Percentiles rank a stretch among this genome's conserved stretches.
Evolutionary conservation across 306 rosid genomes (phyloP).

Genomic region (Adenanthera pavonina): DNA sequence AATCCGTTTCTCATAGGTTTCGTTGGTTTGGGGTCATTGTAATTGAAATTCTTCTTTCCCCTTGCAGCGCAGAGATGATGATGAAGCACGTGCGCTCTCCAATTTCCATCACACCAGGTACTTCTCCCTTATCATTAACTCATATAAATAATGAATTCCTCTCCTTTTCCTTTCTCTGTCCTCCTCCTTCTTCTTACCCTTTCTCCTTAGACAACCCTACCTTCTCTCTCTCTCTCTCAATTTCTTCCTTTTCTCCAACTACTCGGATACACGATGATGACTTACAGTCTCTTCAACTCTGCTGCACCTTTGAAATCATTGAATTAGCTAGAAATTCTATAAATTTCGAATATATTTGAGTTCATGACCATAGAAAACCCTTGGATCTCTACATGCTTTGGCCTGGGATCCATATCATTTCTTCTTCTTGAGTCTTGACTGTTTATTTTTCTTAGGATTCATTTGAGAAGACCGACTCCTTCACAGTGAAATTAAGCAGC

Average conservation of each 20-base stretch:
- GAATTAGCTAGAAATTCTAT: background rate
- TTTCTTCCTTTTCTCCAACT: conserved; percentile 7
- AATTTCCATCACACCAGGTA: conserved; percentile 78
- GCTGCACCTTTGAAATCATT: background rate
- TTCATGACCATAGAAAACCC: background rate
- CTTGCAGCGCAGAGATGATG: conserved; percentile 58
- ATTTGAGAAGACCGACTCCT: background rate
- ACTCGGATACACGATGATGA: background rate
- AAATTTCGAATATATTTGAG: background rate
- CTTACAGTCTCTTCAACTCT: background rate
- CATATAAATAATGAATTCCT: conserved; percentile 36
- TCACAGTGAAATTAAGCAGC: conserved; percentile 4
- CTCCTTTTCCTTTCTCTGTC: conserved; percentile 36
- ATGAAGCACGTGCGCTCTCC: conserved; percentile 83
- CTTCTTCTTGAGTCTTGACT: conserved; percentile 12
- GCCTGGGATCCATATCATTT: conserved; percentile 26
- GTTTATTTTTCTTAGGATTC: conserved; percentile 42
- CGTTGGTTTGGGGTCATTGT: conserved; percentile 54
- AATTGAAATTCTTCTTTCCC: conserved; percentile 52
- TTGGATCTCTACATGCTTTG: background rate
- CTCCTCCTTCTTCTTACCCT: conserved; percentile 15
- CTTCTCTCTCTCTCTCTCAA: conserved; percentile 9
- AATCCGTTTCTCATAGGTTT: background rate
- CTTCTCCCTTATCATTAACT: conserved; percentile 32
- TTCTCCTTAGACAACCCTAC: conserved; percentile 35